Evolutionary conservation across 257 asterid species (phyloP), one percentile per base, ranked within the genome.

Genomic region (Solanum stenotomum): DNA sequence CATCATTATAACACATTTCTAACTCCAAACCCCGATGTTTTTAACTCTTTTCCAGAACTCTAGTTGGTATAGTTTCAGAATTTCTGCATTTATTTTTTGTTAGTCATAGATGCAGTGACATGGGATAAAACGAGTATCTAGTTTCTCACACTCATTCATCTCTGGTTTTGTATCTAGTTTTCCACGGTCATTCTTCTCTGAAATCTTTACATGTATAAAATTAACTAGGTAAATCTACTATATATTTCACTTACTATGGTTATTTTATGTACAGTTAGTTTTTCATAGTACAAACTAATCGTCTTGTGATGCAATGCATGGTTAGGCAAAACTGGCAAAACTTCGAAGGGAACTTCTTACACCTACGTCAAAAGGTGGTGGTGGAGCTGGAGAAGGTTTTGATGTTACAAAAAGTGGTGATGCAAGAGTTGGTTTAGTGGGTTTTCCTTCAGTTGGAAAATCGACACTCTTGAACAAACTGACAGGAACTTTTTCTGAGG

Each of bases 341-440:
- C 99, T 97, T 75, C 95, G 99, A 72, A 92, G 99, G 91, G 99
- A 97, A 87, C 94, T 97, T 89, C 98, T 97, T 83, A 81, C 96
- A 23, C 99, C 99, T 44, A 31, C 98, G 29, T 90, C 99, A 13
- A 97, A 97, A 91, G 99, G 99, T 86, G 99, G 98, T 84, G 99
- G 96, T 89, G 99, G 99, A 87, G 98, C 99, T 82, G 99, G 99
- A 85, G 99, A 96, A 92, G 99, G 99, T 85, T 97, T 97, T 89
- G 99, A 96, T 90, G 99, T 97, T 89, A 96, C 99, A 63, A 97
- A 97, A 94, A 97, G 99, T 90, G 99, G 99, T 34, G 99, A 97
- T 93, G 89, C 99, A 34, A 94, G 99, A 91, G 99, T 97, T 86
- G 99, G 99, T 70, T 95, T 97, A 61, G 98, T 97, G 89, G 99